phyloP scores from a whole-genome alignment of 805 yeast species.

The Yamadazyma endophytica region DNA sequence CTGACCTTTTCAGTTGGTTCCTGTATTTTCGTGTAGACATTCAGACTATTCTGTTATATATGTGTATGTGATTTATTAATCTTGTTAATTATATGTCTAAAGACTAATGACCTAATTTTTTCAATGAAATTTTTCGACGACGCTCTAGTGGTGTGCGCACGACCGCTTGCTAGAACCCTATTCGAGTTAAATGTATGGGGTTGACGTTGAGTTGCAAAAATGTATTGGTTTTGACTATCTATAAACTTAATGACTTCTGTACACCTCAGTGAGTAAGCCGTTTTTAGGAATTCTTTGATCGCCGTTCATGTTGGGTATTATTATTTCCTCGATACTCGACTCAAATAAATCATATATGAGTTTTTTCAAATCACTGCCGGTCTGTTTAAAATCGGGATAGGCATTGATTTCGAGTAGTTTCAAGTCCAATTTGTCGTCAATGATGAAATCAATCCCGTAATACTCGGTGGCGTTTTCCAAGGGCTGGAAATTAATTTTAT shows the following conservation, averaged over 20 bases:
- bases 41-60: constrained; percentile 3
- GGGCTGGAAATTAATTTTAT: constrained; percentile 81
- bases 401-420: constrained; percentile 81
- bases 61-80: neutral
- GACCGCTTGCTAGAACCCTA: constrained; percentile 2
- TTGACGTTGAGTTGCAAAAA: too few relatives aligned
- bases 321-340: constrained; percentile 44
- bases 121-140: constrained; percentile 6
- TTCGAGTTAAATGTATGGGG: neutral
- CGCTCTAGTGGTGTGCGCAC: constrained; percentile 5
- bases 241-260: constrained; percentile 13
- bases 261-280: constrained; percentile 33
- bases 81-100: too few relatives aligned
- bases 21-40: constrained; percentile 38
- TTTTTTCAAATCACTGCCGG: constrained; percentile 70
- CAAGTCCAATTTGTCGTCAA: constrained; percentile 53
- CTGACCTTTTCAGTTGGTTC: constrained; percentile 44
- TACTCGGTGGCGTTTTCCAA: constrained; percentile 77
- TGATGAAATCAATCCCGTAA: constrained; percentile 85
- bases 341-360: constrained; percentile 67
- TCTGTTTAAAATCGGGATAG: constrained; percentile 95
- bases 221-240: neutral
- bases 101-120: too few relatives aligned
- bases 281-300: constrained; percentile 6
- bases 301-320: constrained; percentile 44